phyloP scores from a whole-genome alignment of 257 asterid species.

The Primulina huaijiensis region DNA sequence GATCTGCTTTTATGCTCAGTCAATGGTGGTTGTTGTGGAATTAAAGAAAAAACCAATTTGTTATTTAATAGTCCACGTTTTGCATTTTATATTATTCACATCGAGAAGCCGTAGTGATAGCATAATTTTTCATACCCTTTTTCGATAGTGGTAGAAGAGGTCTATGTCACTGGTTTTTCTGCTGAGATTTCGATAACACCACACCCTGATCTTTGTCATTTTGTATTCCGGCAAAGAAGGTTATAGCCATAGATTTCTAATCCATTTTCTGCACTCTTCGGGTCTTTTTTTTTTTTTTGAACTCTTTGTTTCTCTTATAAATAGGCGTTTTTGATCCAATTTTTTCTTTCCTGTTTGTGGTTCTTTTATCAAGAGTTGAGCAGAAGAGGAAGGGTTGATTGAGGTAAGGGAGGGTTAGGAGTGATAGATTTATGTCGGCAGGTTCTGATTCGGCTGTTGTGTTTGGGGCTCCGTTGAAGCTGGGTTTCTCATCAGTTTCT shows the following conservation, averaged over 20 bases:
- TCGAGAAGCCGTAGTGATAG: neutral
- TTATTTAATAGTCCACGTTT: neutral
- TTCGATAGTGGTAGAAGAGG: conserved; percentile 26
- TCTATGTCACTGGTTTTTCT: conserved; percentile 30
- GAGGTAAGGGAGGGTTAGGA: conserved; percentile 27
- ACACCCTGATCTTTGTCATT: conserved; percentile 35
- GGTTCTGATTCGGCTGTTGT: conserved; percentile 55
- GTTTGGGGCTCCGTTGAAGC: conserved; percentile 60
- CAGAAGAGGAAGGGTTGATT: conserved; percentile 22
- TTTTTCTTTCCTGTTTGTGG: conserved; percentile 26
- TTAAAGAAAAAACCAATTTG: neutral
- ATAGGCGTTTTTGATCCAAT: conserved; percentile 36
- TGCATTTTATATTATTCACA: neutral
- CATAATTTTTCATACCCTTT: neutral
- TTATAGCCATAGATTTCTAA: conserved; percentile 59
- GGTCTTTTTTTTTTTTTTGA: conserved; percentile 1
- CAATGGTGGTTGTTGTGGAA: neutral
- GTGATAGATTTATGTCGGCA: conserved; percentile 80
- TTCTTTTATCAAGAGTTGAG: conserved; percentile 12
- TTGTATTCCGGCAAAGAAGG: conserved; percentile 17
- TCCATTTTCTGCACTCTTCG: conserved; percentile 31
- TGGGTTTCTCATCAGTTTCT: conserved; percentile 13
- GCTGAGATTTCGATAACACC: conserved; percentile 27
- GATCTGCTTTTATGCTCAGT: neutral
- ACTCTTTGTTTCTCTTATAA: conserved; percentile 28